Percentiles rank a stretch among this genome's conserved stretches.
Evolutionary conservation across 75 land plant genomes (phyloP).

Genomic region (Cunninghamia lanceolata): DNA sequence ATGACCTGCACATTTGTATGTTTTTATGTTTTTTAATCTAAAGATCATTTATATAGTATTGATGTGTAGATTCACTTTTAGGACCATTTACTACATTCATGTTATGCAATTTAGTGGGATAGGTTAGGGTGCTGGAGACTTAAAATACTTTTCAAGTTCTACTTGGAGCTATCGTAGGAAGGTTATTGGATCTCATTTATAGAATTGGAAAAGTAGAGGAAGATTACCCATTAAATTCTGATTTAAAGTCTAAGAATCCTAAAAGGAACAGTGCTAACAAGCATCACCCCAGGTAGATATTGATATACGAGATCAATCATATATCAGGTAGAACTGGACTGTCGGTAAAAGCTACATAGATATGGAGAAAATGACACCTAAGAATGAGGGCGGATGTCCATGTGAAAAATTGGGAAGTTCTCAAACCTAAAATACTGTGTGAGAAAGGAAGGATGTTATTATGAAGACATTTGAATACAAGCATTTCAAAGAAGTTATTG

Average conservation of each 20-base stretch:
- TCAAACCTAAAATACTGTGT: no score
- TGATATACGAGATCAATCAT: not conserved
- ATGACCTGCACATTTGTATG: not conserved
- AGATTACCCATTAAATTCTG: not conserved
- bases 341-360: no score
- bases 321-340: no score
- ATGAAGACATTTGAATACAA: no score
- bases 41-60: not conserved
- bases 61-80: not conserved
- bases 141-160: not conserved
- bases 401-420: no score
- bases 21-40: not conserved
- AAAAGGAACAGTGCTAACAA: not conserved
- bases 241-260: not conserved
- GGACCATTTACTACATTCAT: not conserved
- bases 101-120: not conserved
- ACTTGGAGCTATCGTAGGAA: not conserved
- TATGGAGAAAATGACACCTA: no score
- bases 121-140: not conserved
- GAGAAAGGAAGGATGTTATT: no score
- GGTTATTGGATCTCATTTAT: not conserved
- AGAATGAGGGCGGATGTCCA: no score
- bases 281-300: not conserved
- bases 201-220: not conserved
- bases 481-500: no score